A percentile compares a stretch with the other conserved stretches of the same genome.
phyloP scores from a whole-genome alignment of 2,329 filamentous ascomycete genomes.

The Coniochaeta hoffmannii region DNA sequence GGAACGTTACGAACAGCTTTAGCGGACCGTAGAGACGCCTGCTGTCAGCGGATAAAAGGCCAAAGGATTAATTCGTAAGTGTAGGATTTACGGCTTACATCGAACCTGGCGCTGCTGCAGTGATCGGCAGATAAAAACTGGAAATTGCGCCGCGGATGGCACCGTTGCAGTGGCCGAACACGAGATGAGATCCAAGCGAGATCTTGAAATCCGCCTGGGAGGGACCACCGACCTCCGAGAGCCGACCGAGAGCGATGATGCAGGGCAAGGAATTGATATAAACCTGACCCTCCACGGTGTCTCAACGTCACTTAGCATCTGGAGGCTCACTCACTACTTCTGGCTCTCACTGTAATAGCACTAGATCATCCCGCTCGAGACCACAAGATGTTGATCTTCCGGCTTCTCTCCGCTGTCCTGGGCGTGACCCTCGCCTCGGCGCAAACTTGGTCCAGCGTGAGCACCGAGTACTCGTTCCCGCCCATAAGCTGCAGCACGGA shows the following conservation, averaged over 20 bases:
- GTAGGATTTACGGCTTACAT: neutral
- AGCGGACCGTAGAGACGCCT: too few relatives aligned
- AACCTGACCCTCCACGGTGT: too few relatives aligned
- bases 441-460: neutral
- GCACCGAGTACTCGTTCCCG: neutral
- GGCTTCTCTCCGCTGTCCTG: neutral
- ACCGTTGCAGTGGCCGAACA: neutral
- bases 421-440: neutral
- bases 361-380: too few relatives aligned
- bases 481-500: neutral
- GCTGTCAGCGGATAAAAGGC: neutral
- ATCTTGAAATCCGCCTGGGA: neutral
- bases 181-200: neutral
- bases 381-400: neutral
- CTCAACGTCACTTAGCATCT: neutral
- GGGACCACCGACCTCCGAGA: neutral
- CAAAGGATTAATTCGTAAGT: neutral
- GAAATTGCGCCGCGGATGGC: neutral
- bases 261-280: neutral
- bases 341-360: too few relatives aligned
- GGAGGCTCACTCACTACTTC: neutral
- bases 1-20: neutral
- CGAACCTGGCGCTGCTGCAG: too few relatives aligned
- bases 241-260: neutral
- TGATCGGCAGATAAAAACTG: neutral